Base-by-base conservation (phyloP, 257 asterid genomes). In the Cordia subcordata region DNA sequence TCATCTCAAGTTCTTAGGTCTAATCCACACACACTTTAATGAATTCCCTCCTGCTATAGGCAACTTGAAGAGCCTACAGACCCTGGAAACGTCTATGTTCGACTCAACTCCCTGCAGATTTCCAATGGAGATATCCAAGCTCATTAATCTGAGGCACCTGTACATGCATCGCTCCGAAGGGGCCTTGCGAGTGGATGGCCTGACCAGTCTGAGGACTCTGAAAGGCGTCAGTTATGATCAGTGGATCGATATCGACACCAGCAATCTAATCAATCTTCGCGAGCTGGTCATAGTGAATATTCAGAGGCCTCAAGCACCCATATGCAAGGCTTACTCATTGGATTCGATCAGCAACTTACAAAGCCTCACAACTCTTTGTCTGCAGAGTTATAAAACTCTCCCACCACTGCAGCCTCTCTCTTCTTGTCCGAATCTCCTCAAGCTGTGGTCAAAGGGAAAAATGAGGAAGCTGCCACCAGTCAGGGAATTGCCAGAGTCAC, bases 1-100 rank as follows among this genome's bases (percentile, higher is more conserved):
- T 44, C 65, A 60, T 17, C 65, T 60, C 1, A 60, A 60, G 56
- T 60, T 14, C 44, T 46, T 60, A 60, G 55, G 65, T n/a, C 32
- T 46, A 53, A 23, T 0, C 19, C 32, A 60, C 0, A 46, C 65
- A 39, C 22, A 60, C 13, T 0, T 46, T 0, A 22, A n/a, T 13
- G 8, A 15, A 60, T 33, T 60, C 32, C 65, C 65, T 11, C 8
- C 44, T 21, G 17, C 65, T 22, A 44, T 46, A 44, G 65, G 65
- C 13, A 60, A 60, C 49, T 42, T 45, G 4, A 46, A 60, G 45
- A 0, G 8, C 56, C 42, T 60, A 46, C 44, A 60, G n/a, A 44
- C 42, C 0, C 46, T 60, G 39, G 0, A 22, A 0, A 46, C 44
- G 15, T 6, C 50, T 33, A 1, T 0, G 4, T 1, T 0, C 0